Evolutionary conservation across 106 monocot genomes (phyloP).

Genomic region (Ottelia alismoides): DNA sequence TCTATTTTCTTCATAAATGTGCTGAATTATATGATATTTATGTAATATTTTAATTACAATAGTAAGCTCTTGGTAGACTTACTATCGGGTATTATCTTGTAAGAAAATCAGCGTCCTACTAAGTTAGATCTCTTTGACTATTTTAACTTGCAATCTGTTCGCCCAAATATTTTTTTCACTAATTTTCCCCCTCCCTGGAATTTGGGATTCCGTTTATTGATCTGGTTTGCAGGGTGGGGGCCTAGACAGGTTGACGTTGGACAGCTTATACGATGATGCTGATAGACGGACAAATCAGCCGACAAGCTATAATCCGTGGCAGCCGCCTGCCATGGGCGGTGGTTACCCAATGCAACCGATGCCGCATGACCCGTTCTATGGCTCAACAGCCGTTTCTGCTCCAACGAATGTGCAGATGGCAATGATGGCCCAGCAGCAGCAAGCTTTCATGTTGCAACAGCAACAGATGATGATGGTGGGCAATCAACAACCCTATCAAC

Average conservation of each 20-base stretch:
- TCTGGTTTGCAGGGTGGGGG: conserved; percentile 71
- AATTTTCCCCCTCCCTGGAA: too few species aligned
- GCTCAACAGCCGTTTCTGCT: conserved; percentile 35
- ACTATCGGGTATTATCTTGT: too few species aligned
- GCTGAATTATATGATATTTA: too few species aligned
- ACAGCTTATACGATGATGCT: conserved; percentile 83
- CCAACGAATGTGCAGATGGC: conserved; percentile 66
- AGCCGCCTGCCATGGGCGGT: conserved; percentile 4
- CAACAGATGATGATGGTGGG: conserved; percentile 63
- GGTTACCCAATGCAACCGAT: conserved; percentile 20
- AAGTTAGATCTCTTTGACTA: too few species aligned
- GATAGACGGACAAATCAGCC: conserved; percentile 35
- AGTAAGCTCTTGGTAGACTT: too few species aligned
- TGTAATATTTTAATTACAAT: too few species aligned
- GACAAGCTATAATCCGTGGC: conserved; percentile 85
- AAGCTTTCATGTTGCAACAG: conserved; percentile 60
- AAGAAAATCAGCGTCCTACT: too few species aligned
- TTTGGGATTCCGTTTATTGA: too few species aligned
- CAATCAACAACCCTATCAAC: conserved; percentile 19
- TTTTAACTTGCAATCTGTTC: too few species aligned
- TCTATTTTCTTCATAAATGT: too few species aligned
- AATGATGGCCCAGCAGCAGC: conserved; percentile 68
- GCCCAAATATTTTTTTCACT: too few species aligned
- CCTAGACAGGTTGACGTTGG: conserved; percentile 66
- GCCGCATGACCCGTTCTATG: conserved; percentile 44